A percentile compares a stretch with the other conserved stretches of the same genome.
These are phyloP conservation scores for Phytophthora fragariaefolia DNA, from an alignment of 352 stramenopile species.

Conservation along the genomic window DNA sequence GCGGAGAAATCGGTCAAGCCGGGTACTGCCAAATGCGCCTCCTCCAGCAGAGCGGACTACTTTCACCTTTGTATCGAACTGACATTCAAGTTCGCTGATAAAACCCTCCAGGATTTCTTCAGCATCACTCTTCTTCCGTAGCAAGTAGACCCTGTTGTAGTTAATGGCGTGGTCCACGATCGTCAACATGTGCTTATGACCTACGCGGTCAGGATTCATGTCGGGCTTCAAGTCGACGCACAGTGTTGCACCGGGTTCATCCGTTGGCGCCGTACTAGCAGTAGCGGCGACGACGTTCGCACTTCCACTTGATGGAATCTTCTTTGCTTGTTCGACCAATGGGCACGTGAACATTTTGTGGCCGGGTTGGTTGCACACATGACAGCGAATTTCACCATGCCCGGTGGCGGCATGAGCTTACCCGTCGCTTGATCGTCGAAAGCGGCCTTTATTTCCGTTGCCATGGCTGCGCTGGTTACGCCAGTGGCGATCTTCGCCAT, in stretches of 20 bases:
- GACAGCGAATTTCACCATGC: neutral
- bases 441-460: neutral
- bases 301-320: neutral
- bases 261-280: constrained; percentile 1
- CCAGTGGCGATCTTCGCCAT: neutral
- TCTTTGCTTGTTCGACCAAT: constrained; percentile 4
- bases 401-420: neutral
- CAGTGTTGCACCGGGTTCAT: constrained; percentile 11
- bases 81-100: constrained; percentile 7
- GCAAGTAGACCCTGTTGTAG: constrained; percentile 8
- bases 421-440: neutral
- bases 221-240: constrained; percentile 18
- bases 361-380: neutral
- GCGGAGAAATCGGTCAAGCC: constrained; percentile 4
- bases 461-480: neutral
- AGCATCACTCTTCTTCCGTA: constrained; percentile 2
- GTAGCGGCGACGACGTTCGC: neutral
- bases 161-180: constrained; percentile 11
- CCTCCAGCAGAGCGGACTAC: constrained; percentile 2
- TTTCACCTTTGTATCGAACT: constrained; percentile 3
- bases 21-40: constrained; percentile 3
- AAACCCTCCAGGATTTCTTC: neutral
- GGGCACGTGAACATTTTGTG: constrained; percentile 2
- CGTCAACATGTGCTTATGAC: constrained; percentile 11
- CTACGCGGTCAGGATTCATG: constrained; percentile 6